Evolutionary conservation across 2,329 filamentous ascomycete species (phyloP), one percentile per base, ranked within the genome.

Genomic region (Penicillium sp.): DNA sequence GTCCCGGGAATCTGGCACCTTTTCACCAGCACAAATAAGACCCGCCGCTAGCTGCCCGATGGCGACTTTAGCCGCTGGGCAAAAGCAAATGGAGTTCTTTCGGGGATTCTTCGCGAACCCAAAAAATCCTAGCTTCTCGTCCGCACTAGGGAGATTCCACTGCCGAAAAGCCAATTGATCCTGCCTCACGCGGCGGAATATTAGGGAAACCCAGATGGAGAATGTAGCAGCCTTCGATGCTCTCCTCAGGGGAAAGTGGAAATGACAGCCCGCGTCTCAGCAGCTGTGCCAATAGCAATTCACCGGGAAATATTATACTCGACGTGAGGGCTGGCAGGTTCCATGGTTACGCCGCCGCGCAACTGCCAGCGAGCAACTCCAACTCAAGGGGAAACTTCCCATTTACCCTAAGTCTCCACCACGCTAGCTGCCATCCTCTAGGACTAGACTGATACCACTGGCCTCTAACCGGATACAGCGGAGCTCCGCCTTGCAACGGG

Each of bases 51-150:
- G 39, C 39, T 41, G 37, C 23, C 15, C 20, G 26, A 29, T 20
- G 18, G 34, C n/a, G 17, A 47, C 20, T 40, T 47, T 47, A 47
- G 34, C 45, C 34, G 46, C 45, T 15, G 34, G 26, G 24, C 5
- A 26, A n/a, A 26, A 26, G 43, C 29, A 21, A 37, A 21, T 20
- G 46, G 36, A 29, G 20, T 36, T 42, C 27, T 5, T 27, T 49
- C 46, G 46, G 37, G n/a, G 29, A 26, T 24, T 42, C 8, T 18
- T 42, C 37, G 21, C 46, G 36, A 49, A 30, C 26, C 24, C 36
- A 36, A 26, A 12, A 23, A n/a, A n/a, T 43, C 26, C 20, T n/a
- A 13, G 17, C 12, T 30, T 7, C 15, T 42, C 15, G 39, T 29
- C 6, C 10, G 24, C 39, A 42, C 26, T 29, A 13, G 1, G 39